Conservation (phyloP, 2,329 filamentous ascomycete genomes). For the Seiridium unicorne region DNA sequence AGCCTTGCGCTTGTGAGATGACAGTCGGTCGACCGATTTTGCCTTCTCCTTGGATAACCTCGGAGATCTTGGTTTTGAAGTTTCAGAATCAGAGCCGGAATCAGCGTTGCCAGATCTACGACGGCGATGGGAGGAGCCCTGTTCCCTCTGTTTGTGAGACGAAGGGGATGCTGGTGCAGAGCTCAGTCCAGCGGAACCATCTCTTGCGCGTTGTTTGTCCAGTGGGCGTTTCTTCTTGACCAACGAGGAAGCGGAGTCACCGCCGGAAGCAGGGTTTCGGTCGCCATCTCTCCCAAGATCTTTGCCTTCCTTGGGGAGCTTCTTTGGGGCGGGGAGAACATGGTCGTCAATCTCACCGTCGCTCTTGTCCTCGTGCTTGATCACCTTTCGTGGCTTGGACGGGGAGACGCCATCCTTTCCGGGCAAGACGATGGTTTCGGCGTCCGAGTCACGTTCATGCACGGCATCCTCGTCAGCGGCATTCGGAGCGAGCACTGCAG, state of each 20-base stretch:
- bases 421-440: slow-evolving; percentile 68
- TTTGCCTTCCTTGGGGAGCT: slow-evolving; percentile 18
- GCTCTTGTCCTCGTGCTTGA: slow-evolving; percentile 64
- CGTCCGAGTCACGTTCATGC: slow-evolving; percentile 65
- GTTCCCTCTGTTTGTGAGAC: slow-evolving; percentile 29
- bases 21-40: slow-evolving; percentile 44
- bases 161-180: slow-evolving; percentile 58
- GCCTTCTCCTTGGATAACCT: slow-evolving; percentile 47
- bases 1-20: slow-evolving; percentile 53
- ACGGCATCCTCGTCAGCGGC: slow-evolving; percentile 40
- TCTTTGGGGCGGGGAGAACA: slow-evolving; percentile 28
- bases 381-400: slow-evolving; percentile 60
- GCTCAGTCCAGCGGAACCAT: slow-evolving; percentile 55
- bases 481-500: slow-evolving; percentile 9
- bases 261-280: not conserved
- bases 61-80: slow-evolving; percentile 40
- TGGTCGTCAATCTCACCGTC: slow-evolving; percentile 49
- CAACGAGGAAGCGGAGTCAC: slow-evolving; percentile 22
- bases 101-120: slow-evolving; percentile 36
- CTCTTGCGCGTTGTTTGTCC: slow-evolving; percentile 45
- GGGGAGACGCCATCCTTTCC: slow-evolving; percentile 65
- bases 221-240: slow-evolving; percentile 51
- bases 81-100: slow-evolving; percentile 58
- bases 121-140: slow-evolving; percentile 30
- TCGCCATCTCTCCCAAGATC: slow-evolving; percentile 26